These are phyloP conservation scores for Angomonas ambiguus DNA, from an alignment of 208 protist genomes.

Conservation along the genomic window DNA sequence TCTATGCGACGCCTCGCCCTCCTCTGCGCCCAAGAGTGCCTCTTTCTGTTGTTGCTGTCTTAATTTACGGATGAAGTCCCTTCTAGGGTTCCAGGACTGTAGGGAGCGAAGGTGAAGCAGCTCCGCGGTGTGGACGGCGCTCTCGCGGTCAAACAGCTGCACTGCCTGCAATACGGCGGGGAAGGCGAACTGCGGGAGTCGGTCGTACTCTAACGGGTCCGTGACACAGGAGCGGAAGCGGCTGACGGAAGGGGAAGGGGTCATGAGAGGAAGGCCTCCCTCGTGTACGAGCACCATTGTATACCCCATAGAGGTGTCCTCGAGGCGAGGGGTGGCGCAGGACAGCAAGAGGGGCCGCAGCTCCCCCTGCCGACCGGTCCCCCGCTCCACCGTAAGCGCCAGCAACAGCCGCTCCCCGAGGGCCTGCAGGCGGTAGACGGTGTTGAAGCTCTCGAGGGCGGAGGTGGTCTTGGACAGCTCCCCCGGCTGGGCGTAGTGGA, in stretches of 20 bases:
- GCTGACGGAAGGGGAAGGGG: slow-evolving; percentile 36
- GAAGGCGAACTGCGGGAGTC: slow-evolving; percentile 17
- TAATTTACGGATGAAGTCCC: not conserved
- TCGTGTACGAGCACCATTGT: slow-evolving; percentile 60
- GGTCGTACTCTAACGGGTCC: slow-evolving; percentile 62
- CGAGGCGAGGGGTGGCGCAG: slow-evolving; percentile 33
- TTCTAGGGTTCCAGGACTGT: slow-evolving; percentile 16
- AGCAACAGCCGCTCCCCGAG: slow-evolving; percentile 58
- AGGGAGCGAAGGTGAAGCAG: slow-evolving; percentile 74
- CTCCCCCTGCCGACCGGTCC: slow-evolving; percentile 36
- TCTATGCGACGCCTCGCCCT: not conserved
- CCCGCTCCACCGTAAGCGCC: slow-evolving; percentile 69
- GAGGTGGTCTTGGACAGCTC: slow-evolving; percentile 61
- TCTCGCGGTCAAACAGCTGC: slow-evolving; percentile 57
- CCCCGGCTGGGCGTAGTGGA: slow-evolving; percentile 71
- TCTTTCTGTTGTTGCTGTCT: not conserved
- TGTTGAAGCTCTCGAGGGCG: slow-evolving; percentile 74
- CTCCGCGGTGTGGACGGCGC: slow-evolving; percentile 63
- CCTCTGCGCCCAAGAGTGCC: not conserved
- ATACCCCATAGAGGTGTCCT: slow-evolving; percentile 36
- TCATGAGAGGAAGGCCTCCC: slow-evolving; percentile 27
- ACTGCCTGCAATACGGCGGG: slow-evolving; percentile 41
- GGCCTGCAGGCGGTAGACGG: slow-evolving; percentile 41
- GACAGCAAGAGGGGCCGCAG: slow-evolving; percentile 74
- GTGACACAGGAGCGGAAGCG: slow-evolving; percentile 60